Conservation (phyloP, 495 filamentous ascomycete genomes). For the Daldinia decipiens region DNA sequence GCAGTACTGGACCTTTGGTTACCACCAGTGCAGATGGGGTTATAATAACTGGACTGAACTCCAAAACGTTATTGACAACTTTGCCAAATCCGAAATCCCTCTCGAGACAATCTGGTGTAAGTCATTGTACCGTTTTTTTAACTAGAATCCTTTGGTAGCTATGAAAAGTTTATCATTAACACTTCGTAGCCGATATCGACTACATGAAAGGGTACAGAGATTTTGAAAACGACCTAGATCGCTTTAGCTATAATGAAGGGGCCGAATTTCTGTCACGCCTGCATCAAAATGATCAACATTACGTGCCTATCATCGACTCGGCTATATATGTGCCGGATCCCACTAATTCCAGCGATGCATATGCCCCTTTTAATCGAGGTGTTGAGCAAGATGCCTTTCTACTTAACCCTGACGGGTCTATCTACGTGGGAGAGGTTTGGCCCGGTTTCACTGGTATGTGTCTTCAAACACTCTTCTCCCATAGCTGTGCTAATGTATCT, state of each 20-base stretch:
- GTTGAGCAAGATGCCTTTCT: constrained; percentile 73
- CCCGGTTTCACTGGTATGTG: constrained; percentile 73
- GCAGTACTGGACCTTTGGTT: constrained; percentile 89
- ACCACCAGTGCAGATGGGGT: constrained; percentile 86
- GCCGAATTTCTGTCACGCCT: constrained; percentile 71
- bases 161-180: constrained; percentile 47
- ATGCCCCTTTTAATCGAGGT: constrained; percentile 74
- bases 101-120: constrained; percentile 80
- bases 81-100: constrained; percentile 75
- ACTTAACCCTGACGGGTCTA: constrained; percentile 71
- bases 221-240: constrained; percentile 77
- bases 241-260: constrained; percentile 72
- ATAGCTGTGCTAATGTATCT: constrained; percentile 52
- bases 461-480: constrained; percentile 46
- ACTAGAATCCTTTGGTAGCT: not conserved
- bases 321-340: constrained; percentile 83
- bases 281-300: constrained; percentile 76
- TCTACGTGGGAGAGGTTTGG: constrained; percentile 86
- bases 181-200: constrained; percentile 82
- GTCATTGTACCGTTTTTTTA: constrained; percentile 13
- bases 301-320: constrained; percentile 85
- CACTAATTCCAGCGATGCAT: constrained; percentile 73
- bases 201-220: constrained; percentile 77
- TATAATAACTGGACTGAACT: constrained; percentile 79
- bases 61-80: constrained; percentile 80